phyloP scores from a whole-genome alignment of 768 basidiomycete species.

The Paxillus rubicundulus region DNA sequence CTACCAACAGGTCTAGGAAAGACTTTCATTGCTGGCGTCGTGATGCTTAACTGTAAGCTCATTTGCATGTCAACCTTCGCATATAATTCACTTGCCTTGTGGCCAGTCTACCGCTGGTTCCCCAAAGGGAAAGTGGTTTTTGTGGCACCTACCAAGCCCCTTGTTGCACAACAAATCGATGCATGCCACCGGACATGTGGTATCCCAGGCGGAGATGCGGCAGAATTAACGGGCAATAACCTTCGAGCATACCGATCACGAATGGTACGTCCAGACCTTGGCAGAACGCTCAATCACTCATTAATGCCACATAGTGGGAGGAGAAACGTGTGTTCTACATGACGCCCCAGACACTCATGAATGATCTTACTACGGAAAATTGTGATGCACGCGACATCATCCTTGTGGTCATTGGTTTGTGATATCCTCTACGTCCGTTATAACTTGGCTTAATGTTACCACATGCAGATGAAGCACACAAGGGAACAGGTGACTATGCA shows the following conservation, averaged over 20 bases:
- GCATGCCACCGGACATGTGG: constrained; percentile 94
- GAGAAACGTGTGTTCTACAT: constrained; percentile 90
- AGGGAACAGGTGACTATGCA: constrained; percentile 89
- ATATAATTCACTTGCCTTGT: constrained; percentile 4
- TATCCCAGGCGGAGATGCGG: constrained; percentile 82
- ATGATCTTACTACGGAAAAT: constrained; percentile 71
- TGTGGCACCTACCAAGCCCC: constrained; percentile 92
- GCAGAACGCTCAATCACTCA: background rate
- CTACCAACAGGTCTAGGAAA: constrained; percentile 96
- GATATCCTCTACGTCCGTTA: background rate
- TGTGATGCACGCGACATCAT: constrained; percentile 81
- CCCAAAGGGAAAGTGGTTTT: constrained; percentile 91
- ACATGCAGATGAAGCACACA: constrained; percentile 85
- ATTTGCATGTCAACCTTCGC: background rate
- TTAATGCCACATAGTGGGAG: constrained; percentile 53
- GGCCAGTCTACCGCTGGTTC: constrained; percentile 85
- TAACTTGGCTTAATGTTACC: constrained; percentile 4
- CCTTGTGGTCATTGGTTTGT: constrained; percentile 81
- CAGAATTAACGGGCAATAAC: constrained; percentile 83
- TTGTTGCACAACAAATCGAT: constrained; percentile 92
- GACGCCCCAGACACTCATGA: constrained; percentile 92
- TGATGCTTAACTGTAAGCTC: constrained; percentile 88
- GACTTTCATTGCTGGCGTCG: constrained; percentile 94
- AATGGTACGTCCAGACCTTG: constrained; percentile 46
- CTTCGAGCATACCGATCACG: constrained; percentile 49